These are phyloP conservation scores for Cryptococcus deneoformans DNA, from an alignment of 1,284 basidiomycete genomes.

Conservation along the genomic window DNA sequence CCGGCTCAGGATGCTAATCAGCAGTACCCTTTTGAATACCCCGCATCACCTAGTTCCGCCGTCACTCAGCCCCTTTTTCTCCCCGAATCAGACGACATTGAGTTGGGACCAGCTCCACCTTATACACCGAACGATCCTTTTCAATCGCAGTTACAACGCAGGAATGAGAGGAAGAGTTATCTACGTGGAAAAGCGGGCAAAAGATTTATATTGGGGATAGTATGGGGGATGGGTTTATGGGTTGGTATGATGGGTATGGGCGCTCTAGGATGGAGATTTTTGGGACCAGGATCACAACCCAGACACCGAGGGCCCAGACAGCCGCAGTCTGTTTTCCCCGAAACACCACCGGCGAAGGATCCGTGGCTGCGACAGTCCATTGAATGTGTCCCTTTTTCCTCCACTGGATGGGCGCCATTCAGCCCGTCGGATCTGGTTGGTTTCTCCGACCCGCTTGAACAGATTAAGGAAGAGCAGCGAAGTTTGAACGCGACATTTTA, in stretches of 20 bases:
- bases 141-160: not conserved
- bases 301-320: not conserved
- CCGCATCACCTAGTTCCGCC: constrained; percentile 4
- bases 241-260: constrained; percentile 2
- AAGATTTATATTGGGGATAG: constrained; percentile 5
- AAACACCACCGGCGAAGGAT: not conserved
- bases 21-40: not conserved
- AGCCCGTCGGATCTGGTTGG: not conserved
- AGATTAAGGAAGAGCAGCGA: not conserved
- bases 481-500: constrained; percentile 16
- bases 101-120: constrained; percentile 14
- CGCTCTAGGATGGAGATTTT: not conserved
- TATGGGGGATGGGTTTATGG: not conserved
- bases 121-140: constrained; percentile 6
- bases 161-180: not conserved
- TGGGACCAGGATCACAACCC: no score
- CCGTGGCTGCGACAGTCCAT: not conserved
- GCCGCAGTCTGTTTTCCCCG: not conserved
- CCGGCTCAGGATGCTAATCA: no score
- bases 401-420: not conserved
- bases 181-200: constrained; percentile 3
- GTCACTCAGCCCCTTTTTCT: constrained; percentile 6
- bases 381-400: constrained; percentile 1
- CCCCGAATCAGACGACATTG: constrained; percentile 7
- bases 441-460: not conserved